Percentiles rank a stretch among this genome's conserved stretches.
These are phyloP conservation scores for Crithidia bombi DNA, from an alignment of 208 protist species.

Conservation along the genomic window DNA sequence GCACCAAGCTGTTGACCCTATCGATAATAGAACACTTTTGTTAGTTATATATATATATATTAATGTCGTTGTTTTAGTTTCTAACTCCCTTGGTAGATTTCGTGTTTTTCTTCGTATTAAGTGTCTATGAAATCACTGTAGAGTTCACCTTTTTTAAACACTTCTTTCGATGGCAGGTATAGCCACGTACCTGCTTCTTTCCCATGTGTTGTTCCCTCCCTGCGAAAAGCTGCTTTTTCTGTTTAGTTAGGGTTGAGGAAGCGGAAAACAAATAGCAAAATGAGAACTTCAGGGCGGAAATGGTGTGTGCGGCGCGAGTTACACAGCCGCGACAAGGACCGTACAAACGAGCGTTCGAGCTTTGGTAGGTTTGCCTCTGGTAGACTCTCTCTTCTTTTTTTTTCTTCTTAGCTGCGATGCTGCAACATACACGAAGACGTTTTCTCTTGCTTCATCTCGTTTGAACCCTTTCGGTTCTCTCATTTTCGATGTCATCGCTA, in stretches of 20 bases:
- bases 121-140: slow-evolving; percentile 2
- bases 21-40: background rate
- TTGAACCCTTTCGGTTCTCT: background rate
- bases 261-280: background rate
- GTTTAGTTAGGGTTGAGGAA: background rate
- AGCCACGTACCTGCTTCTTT: slow-evolving; percentile 9
- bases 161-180: background rate
- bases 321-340: background rate
- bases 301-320: background rate
- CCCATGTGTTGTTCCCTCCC: background rate
- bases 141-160: background rate
- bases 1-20: background rate
- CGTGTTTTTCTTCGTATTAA: slow-evolving; percentile 7
- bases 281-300: background rate
- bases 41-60: slow-evolving; percentile 11
- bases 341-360: background rate
- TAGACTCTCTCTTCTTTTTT: too few species aligned
- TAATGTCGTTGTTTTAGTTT: slow-evolving; percentile 15
- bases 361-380: too few species aligned
- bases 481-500: background rate
- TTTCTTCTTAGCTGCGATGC: background rate
- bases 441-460: slow-evolving; percentile 4
- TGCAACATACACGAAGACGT: too few species aligned
- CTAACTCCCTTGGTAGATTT: slow-evolving; percentile 4
- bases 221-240: background rate